Evolutionary conservation across 768 basidiomycete genomes (phyloP).

Genomic region (Leccinum barrowsii): DNA sequence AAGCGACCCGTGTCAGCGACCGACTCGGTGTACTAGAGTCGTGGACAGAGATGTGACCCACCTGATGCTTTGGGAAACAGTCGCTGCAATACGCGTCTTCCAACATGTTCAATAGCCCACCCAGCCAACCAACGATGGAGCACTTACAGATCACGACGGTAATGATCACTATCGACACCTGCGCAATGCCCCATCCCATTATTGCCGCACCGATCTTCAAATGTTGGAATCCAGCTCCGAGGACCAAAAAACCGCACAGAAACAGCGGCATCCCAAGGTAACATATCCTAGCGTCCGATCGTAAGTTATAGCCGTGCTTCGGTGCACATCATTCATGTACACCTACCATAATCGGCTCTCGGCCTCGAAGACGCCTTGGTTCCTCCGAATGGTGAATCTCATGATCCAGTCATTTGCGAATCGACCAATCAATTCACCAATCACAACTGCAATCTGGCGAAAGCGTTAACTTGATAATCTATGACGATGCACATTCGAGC

Average conservation of each 20-base stretch:
- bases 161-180: slow-evolving; percentile 34
- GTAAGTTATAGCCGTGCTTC: neutral
- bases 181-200: slow-evolving; percentile 44
- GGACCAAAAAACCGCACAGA: slow-evolving; percentile 39
- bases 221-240: slow-evolving; percentile 38
- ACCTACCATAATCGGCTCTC: slow-evolving; percentile 44
- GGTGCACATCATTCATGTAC: neutral
- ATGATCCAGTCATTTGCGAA: slow-evolving; percentile 52
- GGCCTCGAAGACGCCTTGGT: slow-evolving; percentile 51
- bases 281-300: slow-evolving; percentile 25
- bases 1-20: neutral
- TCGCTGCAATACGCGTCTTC: slow-evolving; percentile 39
- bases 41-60: slow-evolving; percentile 1
- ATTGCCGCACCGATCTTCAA: slow-evolving; percentile 30
- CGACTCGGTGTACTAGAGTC: neutral
- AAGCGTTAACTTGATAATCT: neutral
- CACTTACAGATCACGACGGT: slow-evolving; percentile 39
- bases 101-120: neutral
- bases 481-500: neutral
- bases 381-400: slow-evolving; percentile 39
- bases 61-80: slow-evolving; percentile 35
- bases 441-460: slow-evolving; percentile 41
- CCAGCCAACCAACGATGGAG: neutral
- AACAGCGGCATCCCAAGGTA: slow-evolving; percentile 41
- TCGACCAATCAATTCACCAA: slow-evolving; percentile 51